These are phyloP conservation scores for Canavalia ensiformis DNA, from an alignment of 306 rosid genomes.

Conservation along the genomic window DNA sequence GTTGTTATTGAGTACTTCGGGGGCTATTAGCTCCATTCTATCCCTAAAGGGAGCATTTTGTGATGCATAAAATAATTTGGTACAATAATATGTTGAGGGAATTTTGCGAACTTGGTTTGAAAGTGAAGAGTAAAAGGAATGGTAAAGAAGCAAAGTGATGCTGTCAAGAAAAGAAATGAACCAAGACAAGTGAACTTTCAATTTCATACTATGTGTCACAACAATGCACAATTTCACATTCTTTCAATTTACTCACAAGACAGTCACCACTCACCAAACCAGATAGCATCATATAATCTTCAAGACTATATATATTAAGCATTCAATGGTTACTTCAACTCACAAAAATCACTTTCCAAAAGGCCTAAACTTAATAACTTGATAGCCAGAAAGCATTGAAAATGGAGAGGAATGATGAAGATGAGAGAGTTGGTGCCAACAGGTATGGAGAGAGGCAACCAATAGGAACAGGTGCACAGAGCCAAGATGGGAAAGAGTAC, in stretches of 20 bases:
- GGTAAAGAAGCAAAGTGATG: constrained; percentile 29
- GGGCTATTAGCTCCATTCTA: no score
- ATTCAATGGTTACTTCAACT: not conserved
- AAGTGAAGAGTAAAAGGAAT: constrained; percentile 31
- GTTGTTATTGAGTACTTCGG: no score
- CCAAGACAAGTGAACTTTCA: constrained; percentile 9
- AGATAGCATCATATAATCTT: not conserved
- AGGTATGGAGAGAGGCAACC: constrained; percentile 52
- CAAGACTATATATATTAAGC: not conserved
- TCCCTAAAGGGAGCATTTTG: no score
- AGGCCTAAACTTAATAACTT: not conserved
- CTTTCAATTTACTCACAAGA: constrained; percentile 5
- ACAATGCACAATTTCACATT: constrained; percentile 20
- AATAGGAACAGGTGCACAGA: constrained; percentile 52
- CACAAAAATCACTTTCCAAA: not conserved
- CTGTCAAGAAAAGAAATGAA: constrained; percentile 5
- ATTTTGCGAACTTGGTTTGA: constrained; percentile 29
- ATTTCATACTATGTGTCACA: not conserved
- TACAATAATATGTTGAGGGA: not conserved
- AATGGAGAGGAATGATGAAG: constrained; percentile 56
- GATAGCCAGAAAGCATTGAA: not conserved
- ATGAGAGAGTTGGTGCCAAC: constrained; percentile 54
- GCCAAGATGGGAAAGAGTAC: constrained; percentile 46
- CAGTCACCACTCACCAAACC: not conserved
- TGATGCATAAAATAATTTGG: not conserved